Base-by-base conservation (phyloP, 2,329 filamentous ascomycete genomes). In the Fusarium chlamydosporum region DNA sequence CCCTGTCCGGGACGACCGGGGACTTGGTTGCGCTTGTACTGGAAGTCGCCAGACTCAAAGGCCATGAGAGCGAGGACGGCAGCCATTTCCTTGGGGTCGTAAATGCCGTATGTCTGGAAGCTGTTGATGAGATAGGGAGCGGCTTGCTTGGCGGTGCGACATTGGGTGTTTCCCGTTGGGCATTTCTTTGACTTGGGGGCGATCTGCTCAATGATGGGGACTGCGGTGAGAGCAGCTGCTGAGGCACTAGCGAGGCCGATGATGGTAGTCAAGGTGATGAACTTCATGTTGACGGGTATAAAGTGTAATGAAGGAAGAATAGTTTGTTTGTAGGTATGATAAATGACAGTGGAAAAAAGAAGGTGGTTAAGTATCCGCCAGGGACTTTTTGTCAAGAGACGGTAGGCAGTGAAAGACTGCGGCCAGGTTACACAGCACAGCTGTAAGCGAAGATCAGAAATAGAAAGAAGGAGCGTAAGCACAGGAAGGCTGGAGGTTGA, bases 41-140 rank as follows among this genome's bases (percentile, higher is more conserved):
- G 84, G 80, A 94, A 92, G 66, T 89, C 84, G 23, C 59, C 88
- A 3, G 87, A 88, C 81, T 96, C 93, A 75, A 89, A 89, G 12
- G 90, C 87, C 81, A 92, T 91, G 74, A 93, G 82, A 13, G 89
- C 83, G 42, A 96, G 75, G 16, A 94, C 78, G 23, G 89, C 92
- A 8, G 92, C 92, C 75, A 91, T 89, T 71, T 91, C 87, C 23
- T 83, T 85, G 23, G 80, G 79, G 34, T 77, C 77, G 47, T 79
- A 83, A 71, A 94, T 81, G 4, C 77, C 68, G 82, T 92, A 91
- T 12, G 82, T 78, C 18, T 74, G 58, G 77, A 94, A 89, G 35
- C 87, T 84, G 8, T 79, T 69, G 73, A 81, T 80, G 63, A 95
- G 83, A 67, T 80, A 82, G 2, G 84, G 81, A 0, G 87, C 90